Conservation (phyloP, 108 stramenopile species). For the Skeletonema marinoi region DNA sequence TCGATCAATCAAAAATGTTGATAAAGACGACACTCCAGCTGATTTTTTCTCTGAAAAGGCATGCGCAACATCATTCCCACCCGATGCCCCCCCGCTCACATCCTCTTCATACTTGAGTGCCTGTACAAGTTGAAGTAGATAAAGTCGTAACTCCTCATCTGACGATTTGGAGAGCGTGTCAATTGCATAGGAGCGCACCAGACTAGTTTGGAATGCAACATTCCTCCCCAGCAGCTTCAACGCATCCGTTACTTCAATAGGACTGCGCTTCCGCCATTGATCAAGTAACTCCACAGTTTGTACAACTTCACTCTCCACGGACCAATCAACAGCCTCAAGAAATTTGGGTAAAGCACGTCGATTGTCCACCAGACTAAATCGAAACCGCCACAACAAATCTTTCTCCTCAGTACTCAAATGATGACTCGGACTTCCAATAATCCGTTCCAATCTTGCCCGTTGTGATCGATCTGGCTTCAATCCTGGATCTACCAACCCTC, state of each 20-base stretch:
- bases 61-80: slow-evolving; percentile 14
- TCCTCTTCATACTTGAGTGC: slow-evolving; percentile 94
- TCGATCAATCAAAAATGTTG: slow-evolving; percentile 89
- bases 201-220: slow-evolving; percentile 87
- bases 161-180: slow-evolving; percentile 88
- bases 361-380: slow-evolving; percentile 95
- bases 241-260: slow-evolving; percentile 96
- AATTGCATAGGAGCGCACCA: slow-evolving; percentile 95
- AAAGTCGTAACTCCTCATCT: slow-evolving; percentile 93
- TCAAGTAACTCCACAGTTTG: slow-evolving; percentile 94
- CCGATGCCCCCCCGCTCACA: slow-evolving; percentile 35
- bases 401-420: slow-evolving; percentile 88
- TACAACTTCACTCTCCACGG: slow-evolving; percentile 89
- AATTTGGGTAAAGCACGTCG: slow-evolving; percentile 94
- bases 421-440: slow-evolving; percentile 86
- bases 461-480: slow-evolving; percentile 93
- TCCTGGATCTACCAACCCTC: slow-evolving; percentile 93
- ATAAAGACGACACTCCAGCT: slow-evolving; percentile 69
- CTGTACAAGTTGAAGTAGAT: slow-evolving; percentile 97
- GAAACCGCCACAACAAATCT: slow-evolving; percentile 96
- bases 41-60: slow-evolving; percentile 3
- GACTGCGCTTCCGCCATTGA: slow-evolving; percentile 92
- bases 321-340: slow-evolving; percentile 96
- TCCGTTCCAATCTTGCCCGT: slow-evolving; percentile 74
- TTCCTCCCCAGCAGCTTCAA: slow-evolving; percentile 95